Evolutionary conservation across 1,139 yeast species (phyloP).

Genomic region (Hyphopichia fennica): DNA sequence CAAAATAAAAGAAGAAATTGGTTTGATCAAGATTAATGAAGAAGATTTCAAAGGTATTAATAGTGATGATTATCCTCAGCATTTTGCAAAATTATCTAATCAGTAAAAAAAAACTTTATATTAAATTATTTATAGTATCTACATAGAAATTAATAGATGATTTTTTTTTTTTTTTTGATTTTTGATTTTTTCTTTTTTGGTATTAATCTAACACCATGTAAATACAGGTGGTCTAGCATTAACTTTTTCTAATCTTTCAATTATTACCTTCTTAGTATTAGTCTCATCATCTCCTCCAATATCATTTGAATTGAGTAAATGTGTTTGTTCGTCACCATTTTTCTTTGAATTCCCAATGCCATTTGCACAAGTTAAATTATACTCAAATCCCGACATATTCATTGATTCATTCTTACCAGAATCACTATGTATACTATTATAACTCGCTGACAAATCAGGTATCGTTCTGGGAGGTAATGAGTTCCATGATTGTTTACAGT

Average conservation of each 20-base stretch:
- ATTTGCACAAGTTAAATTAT: slow-evolving; percentile 11
- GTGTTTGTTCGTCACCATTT: not conserved
- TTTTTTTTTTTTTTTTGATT: too few relatives aligned
- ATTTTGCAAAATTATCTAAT: slow-evolving; percentile 16
- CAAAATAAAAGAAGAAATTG: slow-evolving; percentile 54
- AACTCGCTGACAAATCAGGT: not conserved
- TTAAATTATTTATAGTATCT: too few relatives aligned
- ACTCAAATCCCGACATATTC: slow-evolving; percentile 23
- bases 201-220: slow-evolving; percentile 56
- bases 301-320: slow-evolving; percentile 8
- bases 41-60: slow-evolving; percentile 24
- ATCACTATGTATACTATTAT: not conserved
- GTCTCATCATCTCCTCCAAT: slow-evolving; percentile 10
- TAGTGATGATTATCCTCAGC: slow-evolving; percentile 31
- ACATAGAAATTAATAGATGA: too few relatives aligned
- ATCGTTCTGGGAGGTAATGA: too few relatives aligned
- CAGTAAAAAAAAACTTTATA: too few relatives aligned
- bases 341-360: not conserved
- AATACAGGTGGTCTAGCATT: slow-evolving; percentile 62
- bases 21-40: slow-evolving; percentile 34
- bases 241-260: slow-evolving; percentile 62
- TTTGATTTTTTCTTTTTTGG: too few relatives aligned
- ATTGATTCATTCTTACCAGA: not conserved
- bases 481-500: too few relatives aligned
- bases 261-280: slow-evolving; percentile 47